These are phyloP conservation scores for Leccinum subspadiceum DNA, from an alignment of 1,284 basidiomycete genomes.

Conservation along the genomic window DNA sequence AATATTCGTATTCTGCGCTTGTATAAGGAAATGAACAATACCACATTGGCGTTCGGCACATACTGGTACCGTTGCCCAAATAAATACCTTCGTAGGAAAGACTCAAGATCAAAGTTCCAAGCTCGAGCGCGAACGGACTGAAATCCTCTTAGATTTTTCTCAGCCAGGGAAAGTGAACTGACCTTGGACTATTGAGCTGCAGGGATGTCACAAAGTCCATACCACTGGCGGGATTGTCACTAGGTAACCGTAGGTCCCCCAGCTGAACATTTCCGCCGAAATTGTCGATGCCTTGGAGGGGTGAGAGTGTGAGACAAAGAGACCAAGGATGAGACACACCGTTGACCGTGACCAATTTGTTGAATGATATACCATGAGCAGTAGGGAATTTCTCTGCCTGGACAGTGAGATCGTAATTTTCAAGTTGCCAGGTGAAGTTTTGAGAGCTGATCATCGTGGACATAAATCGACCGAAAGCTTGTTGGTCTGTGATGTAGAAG, in stretches of 20 bases:
- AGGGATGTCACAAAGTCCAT: slow-evolving; percentile 65
- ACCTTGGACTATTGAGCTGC: slow-evolving; percentile 63
- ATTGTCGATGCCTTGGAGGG: neutral
- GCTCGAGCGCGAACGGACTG: slow-evolving; percentile 67
- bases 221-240: slow-evolving; percentile 66
- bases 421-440: slow-evolving; percentile 72
- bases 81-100: slow-evolving; percentile 59
- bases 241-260: slow-evolving; percentile 66
- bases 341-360: slow-evolving; percentile 55
- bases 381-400: slow-evolving; percentile 70
- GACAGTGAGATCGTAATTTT: slow-evolving; percentile 56
- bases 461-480: slow-evolving; percentile 58
- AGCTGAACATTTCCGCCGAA: slow-evolving; percentile 56
- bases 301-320: neutral
- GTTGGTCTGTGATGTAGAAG: slow-evolving; percentile 54
- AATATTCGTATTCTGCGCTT: neutral
- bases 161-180: neutral
- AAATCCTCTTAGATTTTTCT: neutral
- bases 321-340: slow-evolving; percentile 28
- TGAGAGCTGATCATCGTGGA: slow-evolving; percentile 61
- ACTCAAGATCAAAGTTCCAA: slow-evolving; percentile 67
- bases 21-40: slow-evolving; percentile 24
- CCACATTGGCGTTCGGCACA: slow-evolving; percentile 50
- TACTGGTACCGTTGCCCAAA: slow-evolving; percentile 55
- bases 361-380: slow-evolving; percentile 59